Conservation (phyloP, 2,329 filamentous ascomycete species). For the Colletotrichum horii region DNA sequence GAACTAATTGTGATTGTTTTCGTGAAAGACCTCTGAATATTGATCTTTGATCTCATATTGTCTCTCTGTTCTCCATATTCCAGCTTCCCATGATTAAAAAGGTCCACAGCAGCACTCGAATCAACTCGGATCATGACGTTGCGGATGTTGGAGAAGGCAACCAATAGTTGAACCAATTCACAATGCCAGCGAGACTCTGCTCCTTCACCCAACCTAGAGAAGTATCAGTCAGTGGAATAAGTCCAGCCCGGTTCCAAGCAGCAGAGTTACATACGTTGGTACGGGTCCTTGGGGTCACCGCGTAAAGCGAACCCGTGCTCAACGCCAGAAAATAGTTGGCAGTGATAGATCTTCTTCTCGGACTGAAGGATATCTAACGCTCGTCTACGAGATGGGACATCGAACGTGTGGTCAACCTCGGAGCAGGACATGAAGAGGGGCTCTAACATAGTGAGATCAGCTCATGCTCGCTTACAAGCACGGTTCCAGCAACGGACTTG, state of each 20-base stretch:
- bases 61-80: background rate
- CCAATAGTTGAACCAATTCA: background rate
- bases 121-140: background rate
- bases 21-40: background rate
- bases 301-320: conserved; percentile 70
- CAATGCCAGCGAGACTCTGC: background rate
- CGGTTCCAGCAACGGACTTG: accelerated
- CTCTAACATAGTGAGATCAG: background rate
- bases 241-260: accelerated
- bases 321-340: conserved; percentile 66
- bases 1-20: background rate
- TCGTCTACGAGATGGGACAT: background rate
- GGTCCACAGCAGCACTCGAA: no score
- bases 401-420: background rate
- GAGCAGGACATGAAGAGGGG: background rate
- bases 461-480: background rate
- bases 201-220: background rate
- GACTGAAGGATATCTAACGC: conserved; percentile 43
- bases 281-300: conserved; percentile 47
- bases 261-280: background rate
- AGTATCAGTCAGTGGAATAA: accelerated
- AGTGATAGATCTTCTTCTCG: conserved; percentile 57
- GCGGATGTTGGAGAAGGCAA: background rate
- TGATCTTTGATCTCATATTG: accelerated
- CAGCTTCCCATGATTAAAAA: background rate